phyloP scores from a whole-genome alignment of 305 asterid genomes.

The Fraxinus sp. region DNA sequence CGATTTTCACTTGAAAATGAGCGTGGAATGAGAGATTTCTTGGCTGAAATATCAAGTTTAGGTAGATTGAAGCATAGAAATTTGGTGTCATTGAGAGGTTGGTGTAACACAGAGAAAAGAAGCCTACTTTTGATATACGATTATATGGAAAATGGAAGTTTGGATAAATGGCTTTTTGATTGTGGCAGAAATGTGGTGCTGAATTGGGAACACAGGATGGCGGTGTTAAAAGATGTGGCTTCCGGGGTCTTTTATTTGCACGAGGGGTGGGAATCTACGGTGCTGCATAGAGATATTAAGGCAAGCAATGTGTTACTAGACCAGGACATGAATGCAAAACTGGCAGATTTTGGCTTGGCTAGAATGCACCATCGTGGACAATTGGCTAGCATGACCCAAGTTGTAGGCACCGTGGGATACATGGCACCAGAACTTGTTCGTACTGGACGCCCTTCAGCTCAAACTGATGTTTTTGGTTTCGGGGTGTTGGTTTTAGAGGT shows the following conservation, averaged over 20 bases:
- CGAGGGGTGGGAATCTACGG: constrained; percentile 39
- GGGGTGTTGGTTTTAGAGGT: constrained; percentile 38
- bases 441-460: constrained; percentile 37
- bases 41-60: constrained; percentile 43
- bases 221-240: constrained; percentile 38
- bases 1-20: constrained; percentile 34
- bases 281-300: constrained; percentile 42
- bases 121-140: constrained; percentile 38
- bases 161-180: constrained; percentile 29
- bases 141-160: constrained; percentile 43
- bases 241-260: constrained; percentile 38
- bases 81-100: constrained; percentile 40
- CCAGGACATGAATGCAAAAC: constrained; percentile 35
- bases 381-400: constrained; percentile 36
- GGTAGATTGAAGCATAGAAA: constrained; percentile 40
- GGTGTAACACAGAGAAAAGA: constrained; percentile 44
- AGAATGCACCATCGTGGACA: constrained; percentile 38
- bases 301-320: constrained; percentile 45
- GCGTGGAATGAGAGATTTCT: constrained; percentile 35
- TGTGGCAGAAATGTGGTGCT: constrained; percentile 20
- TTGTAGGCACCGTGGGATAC: constrained; percentile 42
- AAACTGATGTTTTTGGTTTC: constrained; percentile 33
- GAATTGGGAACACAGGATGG: constrained; percentile 31
- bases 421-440: constrained; percentile 35
- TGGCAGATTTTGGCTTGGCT: constrained; percentile 48